Conservation (phyloP, 495 filamentous ascomycete species). For the Cercophora scortea region DNA sequence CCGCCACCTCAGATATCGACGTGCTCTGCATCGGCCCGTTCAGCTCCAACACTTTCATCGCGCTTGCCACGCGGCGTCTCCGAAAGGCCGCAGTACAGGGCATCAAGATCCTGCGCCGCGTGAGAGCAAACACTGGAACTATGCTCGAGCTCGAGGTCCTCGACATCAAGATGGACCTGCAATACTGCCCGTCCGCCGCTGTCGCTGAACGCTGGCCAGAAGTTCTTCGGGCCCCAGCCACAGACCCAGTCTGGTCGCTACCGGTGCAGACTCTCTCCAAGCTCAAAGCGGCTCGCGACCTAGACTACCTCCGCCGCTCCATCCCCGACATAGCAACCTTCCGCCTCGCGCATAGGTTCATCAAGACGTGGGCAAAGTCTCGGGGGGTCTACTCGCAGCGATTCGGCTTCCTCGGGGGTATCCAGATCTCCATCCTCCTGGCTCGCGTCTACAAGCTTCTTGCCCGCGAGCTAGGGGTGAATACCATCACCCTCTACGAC, state of each 20-base stretch:
- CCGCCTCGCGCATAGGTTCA: slow-evolving; percentile 40
- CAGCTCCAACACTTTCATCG: slow-evolving; percentile 46
- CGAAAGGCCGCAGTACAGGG: slow-evolving; percentile 29
- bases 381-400: slow-evolving; percentile 50
- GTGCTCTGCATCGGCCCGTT: slow-evolving; percentile 51
- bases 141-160: slow-evolving; percentile 48
- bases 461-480: background rate
- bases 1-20: slow-evolving; percentile 47
- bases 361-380: slow-evolving; percentile 47
- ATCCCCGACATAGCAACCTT: slow-evolving; percentile 45
- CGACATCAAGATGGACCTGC: slow-evolving; percentile 46
- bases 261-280: slow-evolving; percentile 39
- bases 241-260: slow-evolving; percentile 41
- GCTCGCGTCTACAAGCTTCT: slow-evolving; percentile 44
- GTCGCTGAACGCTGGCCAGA: slow-evolving; percentile 36
- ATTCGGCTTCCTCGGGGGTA: slow-evolving; percentile 50
- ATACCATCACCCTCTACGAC: slow-evolving; percentile 25
- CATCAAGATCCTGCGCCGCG: slow-evolving; percentile 42
- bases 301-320: slow-evolving; percentile 43
- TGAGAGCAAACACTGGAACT: slow-evolving; percentile 42
- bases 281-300: slow-evolving; percentile 49
- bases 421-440: slow-evolving; percentile 51
- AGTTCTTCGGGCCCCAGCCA: slow-evolving; percentile 21
- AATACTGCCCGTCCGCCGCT: slow-evolving; percentile 48
- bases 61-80: slow-evolving; percentile 41